Percentiles rank a stretch among this genome's conserved stretches.
Conservation (phyloP, 73 alveolate genomes). For the Stentor roeselii region DNA sequence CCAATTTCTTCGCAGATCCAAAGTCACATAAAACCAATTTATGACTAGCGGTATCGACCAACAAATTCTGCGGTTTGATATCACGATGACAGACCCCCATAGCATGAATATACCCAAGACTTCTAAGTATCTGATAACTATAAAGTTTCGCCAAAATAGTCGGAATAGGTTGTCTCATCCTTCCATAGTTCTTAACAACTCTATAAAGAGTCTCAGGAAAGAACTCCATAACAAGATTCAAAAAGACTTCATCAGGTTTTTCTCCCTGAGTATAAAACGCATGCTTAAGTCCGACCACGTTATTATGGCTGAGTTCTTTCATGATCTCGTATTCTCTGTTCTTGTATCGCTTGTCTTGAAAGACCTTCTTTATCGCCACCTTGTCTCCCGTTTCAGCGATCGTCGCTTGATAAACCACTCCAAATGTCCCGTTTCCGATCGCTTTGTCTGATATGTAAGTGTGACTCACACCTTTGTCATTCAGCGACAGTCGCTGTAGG, state of each 20-base stretch:
- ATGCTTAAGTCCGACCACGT: slow-evolving; percentile 67
- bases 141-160: slow-evolving; percentile 80
- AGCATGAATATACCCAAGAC: slow-evolving; percentile 79
- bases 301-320: slow-evolving; percentile 90
- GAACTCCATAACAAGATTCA: slow-evolving; percentile 74
- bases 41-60: slow-evolving; percentile 63
- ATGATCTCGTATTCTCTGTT: slow-evolving; percentile 85
- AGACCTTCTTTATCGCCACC: slow-evolving; percentile 89
- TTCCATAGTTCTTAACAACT: slow-evolving; percentile 78
- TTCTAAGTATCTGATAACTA: slow-evolving; percentile 89
- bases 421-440: slow-evolving; percentile 85
- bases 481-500: no score
- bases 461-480: no score
- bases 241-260: slow-evolving; percentile 61
- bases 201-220: slow-evolving; percentile 69
- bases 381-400: slow-evolving; percentile 81
- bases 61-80: slow-evolving; percentile 73
- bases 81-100: slow-evolving; percentile 78
- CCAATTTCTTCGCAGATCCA: slow-evolving; percentile 86
- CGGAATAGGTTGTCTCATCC: slow-evolving; percentile 81
- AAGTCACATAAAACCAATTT: slow-evolving; percentile 83
- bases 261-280: slow-evolving; percentile 89
- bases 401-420: slow-evolving; percentile 70
- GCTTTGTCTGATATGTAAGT: slow-evolving; percentile 81
- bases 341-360: slow-evolving; percentile 86